A percentile compares a stretch with the other conserved stretches of the same genome.
phyloP scores from a whole-genome alignment of 192 early-diverging fungal species.

The Linnemannia elongata region DNA sequence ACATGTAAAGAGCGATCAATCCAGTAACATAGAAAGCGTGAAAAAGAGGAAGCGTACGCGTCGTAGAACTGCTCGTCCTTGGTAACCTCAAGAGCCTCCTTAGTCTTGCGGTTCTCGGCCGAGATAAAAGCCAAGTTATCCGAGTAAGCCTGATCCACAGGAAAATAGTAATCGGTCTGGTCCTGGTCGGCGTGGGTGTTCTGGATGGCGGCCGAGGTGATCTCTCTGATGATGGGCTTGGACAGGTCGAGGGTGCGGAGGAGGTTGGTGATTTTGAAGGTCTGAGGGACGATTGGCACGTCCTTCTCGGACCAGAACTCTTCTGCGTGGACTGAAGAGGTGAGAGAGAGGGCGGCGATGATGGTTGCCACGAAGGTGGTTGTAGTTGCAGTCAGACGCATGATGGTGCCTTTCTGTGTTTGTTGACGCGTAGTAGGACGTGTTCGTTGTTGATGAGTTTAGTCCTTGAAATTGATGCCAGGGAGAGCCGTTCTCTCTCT shows the following conservation, averaged over 20 bases:
- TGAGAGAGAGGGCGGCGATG: conserved; percentile 7
- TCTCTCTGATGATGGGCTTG: conserved; percentile 62
- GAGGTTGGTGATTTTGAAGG: conserved; percentile 69
- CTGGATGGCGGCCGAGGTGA: conserved; percentile 56
- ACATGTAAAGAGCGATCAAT: conserved; percentile 17
- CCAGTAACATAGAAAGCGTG: conserved; percentile 1
- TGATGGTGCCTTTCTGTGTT: neutral
- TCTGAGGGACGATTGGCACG: conserved; percentile 44
- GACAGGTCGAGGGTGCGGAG: conserved; percentile 75
- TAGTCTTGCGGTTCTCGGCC: conserved; percentile 61
- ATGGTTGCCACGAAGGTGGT: neutral
- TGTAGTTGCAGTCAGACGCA: neutral
- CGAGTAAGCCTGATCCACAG: conserved; percentile 42
- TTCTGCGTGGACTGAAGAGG: neutral
- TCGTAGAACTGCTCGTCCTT: conserved; percentile 46
- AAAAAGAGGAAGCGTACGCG: conserved; percentile 18
- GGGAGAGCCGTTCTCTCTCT: neutral
- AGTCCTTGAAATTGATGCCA: neutral
- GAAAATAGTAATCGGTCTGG: conserved; percentile 63
- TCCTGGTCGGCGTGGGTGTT: conserved; percentile 57
- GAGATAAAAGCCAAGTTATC: conserved; percentile 56
- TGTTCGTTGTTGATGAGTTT: neutral
- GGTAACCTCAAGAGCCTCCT: conserved; percentile 34
- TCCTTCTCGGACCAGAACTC: conserved; percentile 19
- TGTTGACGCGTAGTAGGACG: neutral